phyloP scores from a whole-genome alignment of 345 rosid genomes.

The Populus nigra region DNA sequence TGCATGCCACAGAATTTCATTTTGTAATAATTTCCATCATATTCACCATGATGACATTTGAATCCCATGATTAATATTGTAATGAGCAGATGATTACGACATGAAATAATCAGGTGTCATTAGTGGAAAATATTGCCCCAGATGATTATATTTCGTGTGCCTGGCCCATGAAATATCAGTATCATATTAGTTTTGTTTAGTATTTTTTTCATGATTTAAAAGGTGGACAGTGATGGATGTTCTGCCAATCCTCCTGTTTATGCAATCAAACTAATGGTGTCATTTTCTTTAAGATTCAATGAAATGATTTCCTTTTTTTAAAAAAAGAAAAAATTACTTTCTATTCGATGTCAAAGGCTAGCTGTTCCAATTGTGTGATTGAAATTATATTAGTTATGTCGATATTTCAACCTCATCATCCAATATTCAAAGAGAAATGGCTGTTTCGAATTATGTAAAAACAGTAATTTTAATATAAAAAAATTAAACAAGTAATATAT shows the following conservation, averaged over 20 bases:
- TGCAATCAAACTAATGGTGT: neutral
- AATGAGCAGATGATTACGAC: conserved; percentile 10
- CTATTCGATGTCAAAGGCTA: no score
- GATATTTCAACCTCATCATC: neutral
- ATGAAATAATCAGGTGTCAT: conserved; percentile 3
- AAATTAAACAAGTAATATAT: no score
- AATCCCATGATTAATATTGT: neutral
- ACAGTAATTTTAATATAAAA: no score
- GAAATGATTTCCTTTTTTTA: neutral
- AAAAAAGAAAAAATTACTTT: no score
- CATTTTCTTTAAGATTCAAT: neutral
- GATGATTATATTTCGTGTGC: no score
- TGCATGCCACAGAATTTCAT: conserved; percentile 7
- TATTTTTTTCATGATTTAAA: neutral
- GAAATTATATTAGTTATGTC: neutral
- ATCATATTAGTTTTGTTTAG: neutral
- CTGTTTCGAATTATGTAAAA: neutral
- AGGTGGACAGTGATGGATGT: neutral
- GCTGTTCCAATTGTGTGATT: neutral
- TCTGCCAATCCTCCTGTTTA: neutral
- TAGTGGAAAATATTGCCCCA: neutral
- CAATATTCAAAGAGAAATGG: neutral
- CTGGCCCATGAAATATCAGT: no score
- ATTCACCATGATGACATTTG: conserved; percentile 5
- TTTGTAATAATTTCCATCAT: conserved; percentile 4